Percentiles rank a stretch among this genome's conserved stretches.
Evolutionary conservation across 352 stramenopile genomes (phyloP).

Genomic region (Phytophthora palmivora): DNA sequence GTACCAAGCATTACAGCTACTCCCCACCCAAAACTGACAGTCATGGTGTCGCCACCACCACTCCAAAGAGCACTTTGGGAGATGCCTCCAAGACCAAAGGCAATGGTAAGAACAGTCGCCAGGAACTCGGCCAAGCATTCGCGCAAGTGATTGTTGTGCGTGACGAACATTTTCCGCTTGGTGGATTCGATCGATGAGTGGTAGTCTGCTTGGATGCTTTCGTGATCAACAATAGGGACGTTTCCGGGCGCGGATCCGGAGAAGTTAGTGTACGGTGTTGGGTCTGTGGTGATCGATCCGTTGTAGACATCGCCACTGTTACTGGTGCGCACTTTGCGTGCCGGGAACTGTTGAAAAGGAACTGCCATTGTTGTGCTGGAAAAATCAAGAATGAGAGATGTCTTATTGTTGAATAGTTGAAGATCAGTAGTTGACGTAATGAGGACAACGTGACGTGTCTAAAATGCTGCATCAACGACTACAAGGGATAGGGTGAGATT

Average conservation of each 20-base stretch:
- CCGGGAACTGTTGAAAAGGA: slow-evolving; percentile 9
- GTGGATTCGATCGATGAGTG: not conserved
- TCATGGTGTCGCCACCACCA: slow-evolving; percentile 48
- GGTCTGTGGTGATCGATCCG: slow-evolving; percentile 3
- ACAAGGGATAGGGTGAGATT: not conserved
- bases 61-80: slow-evolving; percentile 50
- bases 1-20: slow-evolving; percentile 65
- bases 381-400: slow-evolving; percentile 19
- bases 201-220: slow-evolving; percentile 19
- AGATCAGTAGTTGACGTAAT: not conserved
- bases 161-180: slow-evolving; percentile 23
- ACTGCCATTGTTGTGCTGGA: slow-evolving; percentile 19
- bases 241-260: slow-evolving; percentile 8
- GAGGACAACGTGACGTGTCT: slow-evolving; percentile 7
- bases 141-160: slow-evolving; percentile 38
- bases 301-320: slow-evolving; percentile 15
- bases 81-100: slow-evolving; percentile 55
- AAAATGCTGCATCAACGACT: slow-evolving; percentile 3
- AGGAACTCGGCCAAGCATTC: slow-evolving; percentile 64
- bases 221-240: slow-evolving; percentile 18
- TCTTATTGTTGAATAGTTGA: not conserved
- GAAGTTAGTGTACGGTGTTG: slow-evolving; percentile 18
- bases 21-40: slow-evolving; percentile 62
- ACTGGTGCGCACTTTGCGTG: slow-evolving; percentile 19
- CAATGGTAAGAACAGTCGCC: slow-evolving; percentile 51